Evolutionary conservation across 306 rosid genomes (phyloP).

Genomic region (Arachis stenosperma): DNA sequence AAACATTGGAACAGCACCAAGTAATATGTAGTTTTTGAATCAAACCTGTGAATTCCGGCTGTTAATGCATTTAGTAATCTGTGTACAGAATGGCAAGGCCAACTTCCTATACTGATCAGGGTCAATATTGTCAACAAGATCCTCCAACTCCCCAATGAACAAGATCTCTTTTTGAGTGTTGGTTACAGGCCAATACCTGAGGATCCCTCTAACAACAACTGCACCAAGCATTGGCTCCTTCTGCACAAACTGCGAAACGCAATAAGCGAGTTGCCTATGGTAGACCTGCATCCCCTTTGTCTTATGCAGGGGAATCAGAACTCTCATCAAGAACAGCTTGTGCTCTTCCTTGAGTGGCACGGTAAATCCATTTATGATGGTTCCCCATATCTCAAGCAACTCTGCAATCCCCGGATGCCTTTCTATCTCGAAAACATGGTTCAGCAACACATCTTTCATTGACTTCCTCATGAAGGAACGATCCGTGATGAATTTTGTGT

Average conservation of each 20-base stretch:
- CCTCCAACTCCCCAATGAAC: conserved; percentile 81
- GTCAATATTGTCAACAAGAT: conserved; percentile 73
- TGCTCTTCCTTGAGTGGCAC: conserved; percentile 93
- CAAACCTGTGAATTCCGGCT: conserved; percentile 86
- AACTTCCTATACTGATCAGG: conserved; percentile 73
- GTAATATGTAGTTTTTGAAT: background rate
- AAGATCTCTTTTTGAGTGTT: conserved; percentile 80
- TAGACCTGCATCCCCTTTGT: conserved; percentile 69
- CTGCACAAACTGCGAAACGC: conserved; percentile 83
- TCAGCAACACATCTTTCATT: conserved; percentile 68
- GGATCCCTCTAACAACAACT: conserved; percentile 68
- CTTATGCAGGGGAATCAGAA: conserved; percentile 81
- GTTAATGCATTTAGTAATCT: conserved; percentile 67
- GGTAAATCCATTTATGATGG: conserved; percentile 78
- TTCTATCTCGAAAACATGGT: conserved; percentile 67
- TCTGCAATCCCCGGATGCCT: conserved; percentile 74
- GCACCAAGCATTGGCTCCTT: conserved; percentile 93
- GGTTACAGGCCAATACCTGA: conserved; percentile 82
- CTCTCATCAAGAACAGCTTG: conserved; percentile 80
- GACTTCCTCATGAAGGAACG: conserved; percentile 79
- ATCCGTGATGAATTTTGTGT: conserved; percentile 53
- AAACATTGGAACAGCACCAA: too few relatives aligned
- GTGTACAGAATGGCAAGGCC: conserved; percentile 73
- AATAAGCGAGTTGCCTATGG: conserved; percentile 77
- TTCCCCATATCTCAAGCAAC: conserved; percentile 94